Percentiles rank a stretch among this genome's conserved stretches.
phyloP scores from a whole-genome alignment of 2,329 filamentous ascomycete species.

The Ophiostoma novo-ulmi region DNA sequence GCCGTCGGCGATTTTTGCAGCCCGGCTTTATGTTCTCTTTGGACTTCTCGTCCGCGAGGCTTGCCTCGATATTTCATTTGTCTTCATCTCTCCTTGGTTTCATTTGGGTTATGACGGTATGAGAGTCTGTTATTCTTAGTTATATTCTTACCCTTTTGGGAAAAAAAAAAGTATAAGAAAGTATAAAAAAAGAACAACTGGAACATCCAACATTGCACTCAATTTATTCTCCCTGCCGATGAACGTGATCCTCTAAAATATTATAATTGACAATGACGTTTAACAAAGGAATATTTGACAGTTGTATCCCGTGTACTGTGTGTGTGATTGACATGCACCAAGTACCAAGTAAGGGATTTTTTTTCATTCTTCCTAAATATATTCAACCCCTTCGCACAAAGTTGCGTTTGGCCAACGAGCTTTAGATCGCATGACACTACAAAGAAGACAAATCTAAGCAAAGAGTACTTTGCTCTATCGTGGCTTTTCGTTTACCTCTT shows the following conservation, averaged over 20 bases:
- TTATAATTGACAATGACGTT: neutral
- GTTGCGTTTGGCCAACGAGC: neutral
- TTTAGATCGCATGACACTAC: neutral
- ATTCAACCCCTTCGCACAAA: neutral
- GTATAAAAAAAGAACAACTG: conserved; percentile 21
- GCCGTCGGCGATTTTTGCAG: neutral
- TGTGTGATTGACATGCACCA: neutral
- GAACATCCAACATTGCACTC: conserved; percentile 28
- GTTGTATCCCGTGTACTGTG: neutral
- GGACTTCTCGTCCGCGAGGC: neutral
- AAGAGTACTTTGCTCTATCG: neutral
- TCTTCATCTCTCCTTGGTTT: neutral
- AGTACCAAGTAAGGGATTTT: neutral
- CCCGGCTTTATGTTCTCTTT: neutral
- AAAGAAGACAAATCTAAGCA: neutral
- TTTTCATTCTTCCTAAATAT: neutral
- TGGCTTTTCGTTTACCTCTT: neutral
- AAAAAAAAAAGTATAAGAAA: neutral
- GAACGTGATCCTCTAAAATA: neutral
- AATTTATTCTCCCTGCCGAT: conserved; percentile 11
- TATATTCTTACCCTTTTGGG: neutral
- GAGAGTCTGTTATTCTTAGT: conserved; percentile 7
- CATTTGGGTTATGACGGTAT: neutral
- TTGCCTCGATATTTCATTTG: neutral
- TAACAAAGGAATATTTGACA: neutral